Conservation (phyloP, 1,284 basidiomycete species). For the Leucoagaricus sp. region DNA sequence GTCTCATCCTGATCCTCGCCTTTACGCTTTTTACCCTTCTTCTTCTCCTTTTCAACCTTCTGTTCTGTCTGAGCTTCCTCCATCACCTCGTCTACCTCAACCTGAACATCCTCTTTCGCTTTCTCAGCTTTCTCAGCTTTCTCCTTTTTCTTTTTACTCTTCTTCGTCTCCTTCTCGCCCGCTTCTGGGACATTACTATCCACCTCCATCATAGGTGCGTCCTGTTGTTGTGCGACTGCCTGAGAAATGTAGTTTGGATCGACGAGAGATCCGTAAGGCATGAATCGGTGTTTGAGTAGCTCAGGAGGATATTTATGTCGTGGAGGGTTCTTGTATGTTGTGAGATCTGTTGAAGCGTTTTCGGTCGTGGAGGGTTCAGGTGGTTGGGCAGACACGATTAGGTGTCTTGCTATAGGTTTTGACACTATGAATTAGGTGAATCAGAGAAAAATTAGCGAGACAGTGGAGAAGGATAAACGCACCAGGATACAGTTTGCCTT, state of each 20-base stretch:
- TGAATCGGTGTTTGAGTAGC: conserved; percentile 61
- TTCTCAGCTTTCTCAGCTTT: background rate
- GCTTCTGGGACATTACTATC: conserved; percentile 19
- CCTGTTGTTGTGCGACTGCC: conserved; percentile 21
- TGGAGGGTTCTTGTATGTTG: conserved; percentile 43
- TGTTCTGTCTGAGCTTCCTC: conserved; percentile 43
- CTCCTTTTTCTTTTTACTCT: conserved; percentile 33
- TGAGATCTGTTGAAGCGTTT: background rate
- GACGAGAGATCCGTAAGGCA: conserved; percentile 56
- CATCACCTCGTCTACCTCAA: conserved; percentile 30
- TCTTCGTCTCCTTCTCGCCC: conserved; percentile 23
- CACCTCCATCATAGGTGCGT: conserved; percentile 19
- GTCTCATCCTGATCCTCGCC: conserved; percentile 31
- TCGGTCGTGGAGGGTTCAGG: conserved; percentile 29
- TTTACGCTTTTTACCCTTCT: conserved; percentile 23
- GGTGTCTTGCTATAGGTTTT: conserved; percentile 54
- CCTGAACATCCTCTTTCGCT: background rate
- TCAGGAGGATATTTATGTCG: conserved; percentile 60
- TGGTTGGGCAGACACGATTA: conserved; percentile 57
- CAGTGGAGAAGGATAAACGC: conserved; percentile 18
- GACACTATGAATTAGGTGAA: conserved; percentile 44
- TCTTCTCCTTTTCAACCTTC: conserved; percentile 35
- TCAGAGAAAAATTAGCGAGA: background rate
- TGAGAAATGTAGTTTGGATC: conserved; percentile 10
- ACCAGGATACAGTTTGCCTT: conserved; percentile 63